Evolutionary conservation across 169 alveolate species (phyloP), one percentile per base, ranked within the genome.

Genomic region (Cyclospora cayetanensis): DNA sequence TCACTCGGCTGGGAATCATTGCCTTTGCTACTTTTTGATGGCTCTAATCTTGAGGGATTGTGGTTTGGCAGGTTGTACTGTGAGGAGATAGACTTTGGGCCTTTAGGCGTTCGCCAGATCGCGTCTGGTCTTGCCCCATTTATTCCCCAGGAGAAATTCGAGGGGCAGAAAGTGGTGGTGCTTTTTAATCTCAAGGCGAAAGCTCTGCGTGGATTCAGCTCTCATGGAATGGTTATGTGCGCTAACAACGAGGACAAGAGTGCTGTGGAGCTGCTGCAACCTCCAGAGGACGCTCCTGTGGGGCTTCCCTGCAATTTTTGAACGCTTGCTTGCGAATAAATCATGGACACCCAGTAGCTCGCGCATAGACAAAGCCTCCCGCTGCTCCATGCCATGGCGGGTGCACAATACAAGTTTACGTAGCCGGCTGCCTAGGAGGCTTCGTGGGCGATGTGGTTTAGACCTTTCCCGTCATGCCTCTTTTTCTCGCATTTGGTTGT

Each of bases 21-120:
- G n/a, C n/a, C n/a, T n/a, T n/a, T n/a, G n/a, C n/a, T n/a, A n/a
- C n/a, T n/a, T n/a, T n/a, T n/a, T n/a, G n/a, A n/a, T n/a, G 15
- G 7, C 55, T 46, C 15, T 46, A 46, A 46, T 9, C 15, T 46
- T 46, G 11, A 12, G 60, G 20, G 20, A 15, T 66, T 66, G n/a
- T 12, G 29, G 37, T 1, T 25, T 0, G 15, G 76, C 70, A 95
- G 96, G 83, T 95, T 97, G 46, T 97, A 94, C 93, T 94, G 95
- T 91, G 99, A 97, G 90, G 95, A 96, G 92, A 94, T 97, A 53
- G 98, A 97, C 91, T 72, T 97, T 35, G 99, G 99, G 39, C 97
- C 95, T 22, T 85, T 79, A n/a, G 93, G 90, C 29, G 34, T 39
- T 53, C 94, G 95, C 12, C 90, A 87, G 27, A 93, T 93, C 60